Evolutionary conservation across 2,329 filamentous ascomycete species (phyloP), one percentile per base, ranked within the genome.

Genomic region (Plectosphaerella cucumerina): DNA sequence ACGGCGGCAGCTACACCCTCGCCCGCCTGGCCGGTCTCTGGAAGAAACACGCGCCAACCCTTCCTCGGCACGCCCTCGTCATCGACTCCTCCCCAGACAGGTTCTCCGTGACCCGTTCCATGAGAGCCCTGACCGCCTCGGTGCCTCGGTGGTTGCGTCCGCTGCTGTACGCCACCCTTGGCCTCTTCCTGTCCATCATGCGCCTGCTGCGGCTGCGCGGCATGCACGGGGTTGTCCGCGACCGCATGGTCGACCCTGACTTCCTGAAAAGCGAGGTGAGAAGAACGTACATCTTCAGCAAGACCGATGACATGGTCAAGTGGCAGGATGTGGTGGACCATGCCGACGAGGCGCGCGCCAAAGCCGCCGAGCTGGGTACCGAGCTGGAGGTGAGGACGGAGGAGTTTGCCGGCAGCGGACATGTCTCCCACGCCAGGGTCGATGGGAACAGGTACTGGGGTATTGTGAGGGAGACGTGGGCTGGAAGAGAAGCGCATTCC

Each of bases 241-340:
- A 31, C 26, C 26, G 26, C 26, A 8, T 31, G 9, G 26, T 31
- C 26, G 26, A 31, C 26, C 12, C 26, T 8, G 26, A 31, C 26
- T 31, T 63, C 34, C 60, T 70, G 45, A 60, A 58, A 11, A 59
- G 58, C 31, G 76, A 80, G 61, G 66, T 65, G 4, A 64, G 70
- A 18, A 67, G 80, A 34, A 65, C 71, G n/a, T 84, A 82, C 54
- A 54, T 82, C 17, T 83, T 81, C 53, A 73, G 75, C 11, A 65
- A 69, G 34, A 69, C 62, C 2, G 80, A 84, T 58, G 52, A 58
- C 34, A 66, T 81, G 54, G 73, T 83, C 5, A 62, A 67, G 3
- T 74, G 65, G 61, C 56, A 53, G 8, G 71, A 80, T 52, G 68
- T 83, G 5, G 75, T 81, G 60, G 58, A 57, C 41, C 77, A 82